Base-by-base conservation (phyloP, 345 rosid genomes). In the Melastoma malabathricum region DNA sequence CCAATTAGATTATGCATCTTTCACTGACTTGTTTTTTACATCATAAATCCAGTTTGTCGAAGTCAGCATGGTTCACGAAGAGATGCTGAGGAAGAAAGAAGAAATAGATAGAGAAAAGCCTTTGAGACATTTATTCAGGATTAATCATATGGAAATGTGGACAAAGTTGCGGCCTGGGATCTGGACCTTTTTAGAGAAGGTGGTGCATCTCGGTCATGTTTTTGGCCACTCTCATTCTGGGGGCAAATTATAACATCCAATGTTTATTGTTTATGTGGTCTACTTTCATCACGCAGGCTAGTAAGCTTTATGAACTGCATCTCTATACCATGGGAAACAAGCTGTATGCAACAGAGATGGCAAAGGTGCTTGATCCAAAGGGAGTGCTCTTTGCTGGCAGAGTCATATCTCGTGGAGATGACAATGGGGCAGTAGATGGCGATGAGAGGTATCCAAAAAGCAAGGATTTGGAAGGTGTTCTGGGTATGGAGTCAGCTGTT, bases 241-340 rank as follows among this genome's bases (percentile, higher is more conserved):
- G 38, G 38, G 38, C 38, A 9, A 7, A 27, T 44, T 10, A 44
- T 47, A 15, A 43, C 9, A 54, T 15, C 31, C 44, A 57, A 43
- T 13, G 23, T 34, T n/a, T 25, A 18, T 13, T 13, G 23, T 34
- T n/a, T 25, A 18, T 13, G 22, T 46, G 20, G 18, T 43, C 64
- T 15, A 19, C 41, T 54, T 48, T 54, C 25, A 63, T 48, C 54
- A 63, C 74, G 61, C 66, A 88, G 97, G 97, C 97, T 56, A 79
- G 97, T 65, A 81, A 88, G 71, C 69, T 88, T 47, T 92, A 56
- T 57, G 98, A 87, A 69, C 72, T 92, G 64, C 98, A 92, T 76
- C 93, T 92, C 68, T 92, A 84, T 64, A 92, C 99, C 9, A 92
- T 92, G 99, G 99, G 99, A 10, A 92, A 92, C 90, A 92, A 81